Base-by-base conservation (phyloP, 2,329 filamentous ascomycete species). In the Colletotrichum graminicola region DNA sequence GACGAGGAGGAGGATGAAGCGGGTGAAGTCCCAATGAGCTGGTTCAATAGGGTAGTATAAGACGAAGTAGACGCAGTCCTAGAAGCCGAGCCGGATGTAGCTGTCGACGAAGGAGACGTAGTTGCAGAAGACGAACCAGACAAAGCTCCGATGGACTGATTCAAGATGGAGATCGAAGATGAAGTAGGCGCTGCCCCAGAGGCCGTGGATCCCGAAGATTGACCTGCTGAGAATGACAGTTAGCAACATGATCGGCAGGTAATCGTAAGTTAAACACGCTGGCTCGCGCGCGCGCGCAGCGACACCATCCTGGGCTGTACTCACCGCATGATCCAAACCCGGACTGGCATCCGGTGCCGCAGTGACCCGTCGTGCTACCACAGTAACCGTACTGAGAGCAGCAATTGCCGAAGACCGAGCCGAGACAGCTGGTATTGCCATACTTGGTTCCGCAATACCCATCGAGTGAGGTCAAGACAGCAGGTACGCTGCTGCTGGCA, bases 321-420 rank as follows among this genome's bases (percentile, higher is more conserved):
- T 45, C 5, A 32, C 39, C 18, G 21, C 56, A 60, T 11, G 23
- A n/a, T 16, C 75, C 75, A n/a, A 73, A 76, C 6, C 26, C 26
- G 7, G 51, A 47, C 47, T 75, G 72, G 23, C 74, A 75, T 6
- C 62, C 74, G 8, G 56, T 36, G 18, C 72, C 75, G 39, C 75
- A 76, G 64, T 73, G 70, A 10, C 43, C 62, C 18, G 39, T 51
- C 1, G 59, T 72, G 45, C 16, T 49, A 4, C 75, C 74, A 21
- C 75, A 76, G 59, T 66, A 76, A 2, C 67, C 67, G 18, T 67
- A 74, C 39, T 71, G 49, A 6, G 74, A 75, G 39, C 75, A 76
- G 63, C 75, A 76, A 49, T 69, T 49, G 14, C 72, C 72, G 60
- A 45, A 71, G 3, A 26, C 41, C 10, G 67, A 67, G 7, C 67